Base-by-base conservation (phyloP, 2,329 filamentous ascomycete species). In the Diaporthe aspalathi region DNA sequence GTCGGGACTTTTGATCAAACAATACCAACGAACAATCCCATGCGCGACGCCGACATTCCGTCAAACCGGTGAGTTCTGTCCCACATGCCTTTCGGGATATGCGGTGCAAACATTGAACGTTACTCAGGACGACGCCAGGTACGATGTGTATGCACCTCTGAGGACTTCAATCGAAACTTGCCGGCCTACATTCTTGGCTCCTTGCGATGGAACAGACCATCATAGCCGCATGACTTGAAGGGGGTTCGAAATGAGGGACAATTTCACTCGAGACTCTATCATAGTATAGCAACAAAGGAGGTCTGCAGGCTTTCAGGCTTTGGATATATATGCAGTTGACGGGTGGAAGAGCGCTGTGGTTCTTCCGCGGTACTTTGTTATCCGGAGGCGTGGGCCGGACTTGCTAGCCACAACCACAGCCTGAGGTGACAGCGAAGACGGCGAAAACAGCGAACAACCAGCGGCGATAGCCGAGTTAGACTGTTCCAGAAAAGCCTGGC, bases 1-100 rank as follows among this genome's bases (percentile, higher is more conserved):
- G 14, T 5, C 2, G 9, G 20, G 43, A 65, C 32, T 68, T 68
- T 68, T 68, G 54, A 20, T 38, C 29, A 56, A 52, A 68, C 67
- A 68, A 68, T 68, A 17, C 20, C 17, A 29, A 52, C 22, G 43
- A 32, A 68, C 67, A 68, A 68, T 68, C 22, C n/a, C 38, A 27
- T 20, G 7, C 38, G 24, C 16, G 27, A 60, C 53, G 54, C 53
- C 54, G 43, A 24, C 67, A 60, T 43, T 60, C 16, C 47, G n/a
- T 47, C 12, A 17, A 50, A 5, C 20, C 7, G 27, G 16, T 45
- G 40, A 35, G 1, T 5, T 49, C 20, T 65, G 27, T n/a, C 38
- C 45, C 60, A 24, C 60, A n/a, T 11, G 8, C 43, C 5, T 63
- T 49, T 24, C n/a, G 27, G 40, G 47, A 17, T 24, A 14, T 35